Evolutionary conservation across 495 filamentous ascomycete species (phyloP), one percentile per base, ranked within the genome.

Genomic region (Hyaloscypha finlandica): DNA sequence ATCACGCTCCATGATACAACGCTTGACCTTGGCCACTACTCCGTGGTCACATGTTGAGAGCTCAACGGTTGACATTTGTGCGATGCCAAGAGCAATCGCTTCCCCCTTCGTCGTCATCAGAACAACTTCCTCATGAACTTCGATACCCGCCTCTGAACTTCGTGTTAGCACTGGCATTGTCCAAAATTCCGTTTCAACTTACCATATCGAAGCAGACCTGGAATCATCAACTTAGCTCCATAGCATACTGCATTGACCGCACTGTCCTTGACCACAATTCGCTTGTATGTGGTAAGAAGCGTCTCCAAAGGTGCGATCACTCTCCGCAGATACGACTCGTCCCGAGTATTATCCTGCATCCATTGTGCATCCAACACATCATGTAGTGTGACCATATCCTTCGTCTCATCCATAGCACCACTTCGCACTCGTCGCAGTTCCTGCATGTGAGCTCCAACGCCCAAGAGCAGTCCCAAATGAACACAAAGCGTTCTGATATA

Each of bases 401-500:
- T 87, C 56, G 86, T 80, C 84, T 98, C 96, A 69, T 92, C 87
- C 93, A 98, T 96, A 59, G 94, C 94, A 75, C 95, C 95, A 79
- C 87, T 91, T 74, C 96, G 86, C 22, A 98, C 95, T 82, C 95
- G 88, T 69, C 95, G 85, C 57, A 99, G 88, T 81, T 99, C 95
- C 79, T 99, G 96, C 95, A 99, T 99, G 79, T 99, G 95, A 12
- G 91, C 95, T 69, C 96, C 95, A 53, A 97, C 93, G 73, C 95
- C 95, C 52, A 98, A 84, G 61, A 99, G 78, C 65, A 98, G 83
- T 66, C 95, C 95, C 69, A 99, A 79, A 81, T 99, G 95, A 45
- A 98, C 95, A 81, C 95, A 99, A 25, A 99, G 87, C 14, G 96
- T 98, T 79, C 95, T 90, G 76, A 99, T 97, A 75, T 99, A 99